Base-by-base conservation (phyloP, 257 asterid genomes). In the Nicotiana benthamiana region DNA sequence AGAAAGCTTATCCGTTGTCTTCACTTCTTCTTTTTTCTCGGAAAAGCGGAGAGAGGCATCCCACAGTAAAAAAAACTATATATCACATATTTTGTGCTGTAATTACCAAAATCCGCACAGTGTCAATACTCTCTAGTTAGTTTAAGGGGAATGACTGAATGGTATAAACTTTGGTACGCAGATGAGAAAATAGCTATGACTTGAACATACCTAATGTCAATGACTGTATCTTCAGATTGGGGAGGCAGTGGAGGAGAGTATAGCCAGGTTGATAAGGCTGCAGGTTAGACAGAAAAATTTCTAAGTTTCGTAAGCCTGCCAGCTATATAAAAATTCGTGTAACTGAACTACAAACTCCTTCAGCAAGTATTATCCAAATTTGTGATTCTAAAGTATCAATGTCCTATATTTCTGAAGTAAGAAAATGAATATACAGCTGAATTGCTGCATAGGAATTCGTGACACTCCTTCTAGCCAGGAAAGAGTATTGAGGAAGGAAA, bases 261-360 rank as follows among this genome's bases (percentile, higher is more conserved):
- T 88, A 88, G 75, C 89, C 89, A 53, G 91, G 90, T 59, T 86
- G 89, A 79, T 83, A 88, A 65, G 87, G 78, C 91, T 86, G 89
- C 80, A 85, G 66, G 57, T 59, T 11, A 62, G 76, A 61, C n/a
- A 80, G 12, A 86, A 26, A 46, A 36, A 8, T 2, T 40, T 75
- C 4, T 40, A 12, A 40, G 77, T 43, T 27, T 34, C 40, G 32
- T 20, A 9, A 67, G 80, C 11, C 76, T 70, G 59, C 22, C 36
- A 43, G 77, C 77, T 40, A 12, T 56, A 68, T 13, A 26, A 40
- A 15, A 3, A 11, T 20, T 74, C 43, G 26, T 11, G 60, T 74
- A 15, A 9, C 43, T 74, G 78, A 74, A 74, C 61, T 48, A 74
- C 54, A 74, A 48, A 74, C 40, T 74, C 78, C 16, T 46, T 72